A percentile compares a stretch with the other conserved stretches of the same genome.
phyloP scores from a whole-genome alignment of 768 basidiomycete genomes.

The Pulveroboletus ravenelii region DNA sequence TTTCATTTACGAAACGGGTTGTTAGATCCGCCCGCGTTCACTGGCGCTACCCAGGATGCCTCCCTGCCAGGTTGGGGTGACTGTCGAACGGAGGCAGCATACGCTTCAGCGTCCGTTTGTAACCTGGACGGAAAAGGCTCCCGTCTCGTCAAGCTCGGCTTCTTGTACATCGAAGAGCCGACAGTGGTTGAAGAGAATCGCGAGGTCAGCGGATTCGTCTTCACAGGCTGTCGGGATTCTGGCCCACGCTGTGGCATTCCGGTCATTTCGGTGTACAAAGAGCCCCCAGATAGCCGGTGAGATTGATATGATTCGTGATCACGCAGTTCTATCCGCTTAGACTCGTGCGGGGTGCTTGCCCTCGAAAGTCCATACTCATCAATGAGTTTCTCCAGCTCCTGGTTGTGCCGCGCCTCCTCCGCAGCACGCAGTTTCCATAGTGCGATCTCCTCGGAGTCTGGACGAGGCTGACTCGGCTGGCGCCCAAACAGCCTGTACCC shows the following conservation, averaged over 20 bases:
- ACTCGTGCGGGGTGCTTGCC: constrained; percentile 33
- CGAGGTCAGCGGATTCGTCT: constrained; percentile 40
- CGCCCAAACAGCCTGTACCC: constrained; percentile 58
- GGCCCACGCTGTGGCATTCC: constrained; percentile 56
- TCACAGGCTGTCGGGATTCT: constrained; percentile 71
- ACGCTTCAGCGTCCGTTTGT: constrained; percentile 56
- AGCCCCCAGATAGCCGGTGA: constrained; percentile 41
- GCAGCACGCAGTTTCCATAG: constrained; percentile 47
- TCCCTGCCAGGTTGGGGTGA: constrained; percentile 30
- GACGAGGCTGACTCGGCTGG: constrained; percentile 22
- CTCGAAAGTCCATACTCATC: constrained; percentile 44
- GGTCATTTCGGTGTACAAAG: constrained; percentile 67
- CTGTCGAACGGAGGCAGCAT: constrained; percentile 46
- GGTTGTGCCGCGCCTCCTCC: constrained; percentile 47
- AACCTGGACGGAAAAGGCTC: constrained; percentile 25
- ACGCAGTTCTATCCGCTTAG: constrained; percentile 21
- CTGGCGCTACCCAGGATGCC: constrained; percentile 40
- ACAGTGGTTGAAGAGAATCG: constrained; percentile 47
- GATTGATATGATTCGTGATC: constrained; percentile 24
- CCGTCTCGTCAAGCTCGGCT: constrained; percentile 27
- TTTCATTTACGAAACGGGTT: constrained; percentile 52
- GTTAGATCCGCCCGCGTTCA: constrained; percentile 42
- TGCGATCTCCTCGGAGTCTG: constrained; percentile 43
- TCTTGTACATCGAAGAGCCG: constrained; percentile 34
- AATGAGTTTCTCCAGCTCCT: constrained; percentile 48